Conservation (phyloP, 192 early-diverging fungal genomes). For the Lunasporangiospora selenospora region DNA sequence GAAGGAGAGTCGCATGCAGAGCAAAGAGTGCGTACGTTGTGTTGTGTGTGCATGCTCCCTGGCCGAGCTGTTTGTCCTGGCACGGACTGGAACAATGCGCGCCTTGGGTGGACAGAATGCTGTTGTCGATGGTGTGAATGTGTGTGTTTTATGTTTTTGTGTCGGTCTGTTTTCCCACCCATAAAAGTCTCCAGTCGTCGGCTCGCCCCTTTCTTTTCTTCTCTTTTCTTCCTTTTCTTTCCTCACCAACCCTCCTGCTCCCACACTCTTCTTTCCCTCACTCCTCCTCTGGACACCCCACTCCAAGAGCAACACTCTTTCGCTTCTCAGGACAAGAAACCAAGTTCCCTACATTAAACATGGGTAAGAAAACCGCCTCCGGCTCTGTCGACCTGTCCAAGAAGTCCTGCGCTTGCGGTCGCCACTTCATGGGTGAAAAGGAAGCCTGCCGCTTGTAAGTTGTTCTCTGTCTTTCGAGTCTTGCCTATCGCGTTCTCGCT, state of each 20-base stretch:
- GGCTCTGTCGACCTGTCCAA: conserved; percentile 31
- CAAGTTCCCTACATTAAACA: conserved; percentile 7
- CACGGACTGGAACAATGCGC: too few species aligned
- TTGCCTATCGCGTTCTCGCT: too few species aligned
- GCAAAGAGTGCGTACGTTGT: too few species aligned
- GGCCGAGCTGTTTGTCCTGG: too few species aligned
- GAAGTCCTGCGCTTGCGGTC: conserved; percentile 45
- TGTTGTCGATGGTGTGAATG: too few species aligned
- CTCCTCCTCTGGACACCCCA: background rate
- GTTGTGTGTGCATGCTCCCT: too few species aligned
- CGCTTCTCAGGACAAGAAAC: background rate
- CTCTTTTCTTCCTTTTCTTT: background rate
- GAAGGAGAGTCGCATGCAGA: too few species aligned
- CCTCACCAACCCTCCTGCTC: background rate
- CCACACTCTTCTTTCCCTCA: background rate
- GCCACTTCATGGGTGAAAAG: conserved; percentile 46
- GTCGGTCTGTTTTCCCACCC: too few species aligned
- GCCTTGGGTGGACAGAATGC: too few species aligned
- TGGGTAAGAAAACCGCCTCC: conserved; percentile 44
- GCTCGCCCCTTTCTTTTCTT: background rate
- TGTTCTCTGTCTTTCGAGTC: background rate
- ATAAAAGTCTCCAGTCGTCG: too few species aligned
- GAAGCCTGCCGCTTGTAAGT: conserved; percentile 50
- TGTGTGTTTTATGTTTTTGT: too few species aligned
- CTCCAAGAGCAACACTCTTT: conserved; percentile 1